These are phyloP conservation scores for Berkeleyomyces rouxiae DNA, from an alignment of 2,329 filamentous ascomycete genomes.

Conservation along the genomic window DNA sequence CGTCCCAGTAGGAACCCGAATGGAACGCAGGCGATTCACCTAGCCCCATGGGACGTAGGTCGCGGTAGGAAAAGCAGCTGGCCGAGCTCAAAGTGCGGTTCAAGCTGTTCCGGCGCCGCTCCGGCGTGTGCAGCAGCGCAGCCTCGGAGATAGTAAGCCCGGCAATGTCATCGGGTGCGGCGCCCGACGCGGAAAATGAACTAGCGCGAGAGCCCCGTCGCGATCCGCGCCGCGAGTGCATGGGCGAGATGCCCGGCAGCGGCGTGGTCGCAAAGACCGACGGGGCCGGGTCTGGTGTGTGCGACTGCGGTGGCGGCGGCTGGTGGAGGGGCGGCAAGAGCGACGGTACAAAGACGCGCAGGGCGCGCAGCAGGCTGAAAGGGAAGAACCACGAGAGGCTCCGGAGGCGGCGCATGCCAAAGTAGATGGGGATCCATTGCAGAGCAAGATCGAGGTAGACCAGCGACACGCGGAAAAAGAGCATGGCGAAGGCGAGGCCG, in stretches of 20 bases:
- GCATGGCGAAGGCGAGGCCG: slow-evolving; percentile 41
- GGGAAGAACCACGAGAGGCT: slow-evolving; percentile 21
- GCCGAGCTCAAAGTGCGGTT: background rate
- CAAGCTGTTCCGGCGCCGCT: background rate
- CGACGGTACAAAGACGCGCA: slow-evolving; percentile 2
- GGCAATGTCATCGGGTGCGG: background rate
- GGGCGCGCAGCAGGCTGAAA: slow-evolving; percentile 5
- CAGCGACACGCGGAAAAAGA: slow-evolving; percentile 42
- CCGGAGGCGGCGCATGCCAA: slow-evolving; percentile 21
- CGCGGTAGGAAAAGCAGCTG: background rate
- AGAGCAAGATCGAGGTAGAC: slow-evolving; percentile 47
- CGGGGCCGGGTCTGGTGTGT: slow-evolving; percentile 22
- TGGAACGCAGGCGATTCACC: background rate
- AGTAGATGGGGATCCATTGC: slow-evolving; percentile 39
- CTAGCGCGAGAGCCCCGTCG: background rate
- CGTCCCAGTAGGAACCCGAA: background rate
- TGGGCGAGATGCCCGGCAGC: background rate
- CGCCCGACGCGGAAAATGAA: background rate
- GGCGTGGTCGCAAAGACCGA: slow-evolving; percentile 19
- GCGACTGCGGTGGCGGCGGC: slow-evolving; percentile 14
- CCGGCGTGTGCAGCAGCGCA: background rate
- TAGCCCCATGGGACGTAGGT: background rate
- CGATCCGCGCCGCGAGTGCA: background rate
- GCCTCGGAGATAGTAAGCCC: background rate
- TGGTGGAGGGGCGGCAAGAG: slow-evolving; percentile 2